Conservation (phyloP, 352 stramenopile genomes). For the Phytophthora capsici region DNA sequence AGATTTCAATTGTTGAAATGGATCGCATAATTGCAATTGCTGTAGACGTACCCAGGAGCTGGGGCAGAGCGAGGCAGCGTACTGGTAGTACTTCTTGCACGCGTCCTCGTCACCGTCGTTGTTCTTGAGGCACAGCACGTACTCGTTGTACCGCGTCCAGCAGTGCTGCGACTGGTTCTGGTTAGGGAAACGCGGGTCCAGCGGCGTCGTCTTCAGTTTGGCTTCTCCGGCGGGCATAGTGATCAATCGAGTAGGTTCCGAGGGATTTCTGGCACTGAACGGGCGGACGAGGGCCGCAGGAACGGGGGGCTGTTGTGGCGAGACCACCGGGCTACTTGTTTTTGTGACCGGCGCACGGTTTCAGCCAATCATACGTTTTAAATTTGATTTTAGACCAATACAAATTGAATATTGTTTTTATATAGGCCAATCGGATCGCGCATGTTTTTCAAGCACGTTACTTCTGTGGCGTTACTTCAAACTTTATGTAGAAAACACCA, state of each 20-base stretch:
- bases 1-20: constrained; percentile 3
- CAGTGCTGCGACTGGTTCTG: constrained; percentile 89
- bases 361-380: constrained; percentile 28
- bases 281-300: constrained; percentile 21
- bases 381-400: constrained; percentile 31
- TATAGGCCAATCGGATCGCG: constrained; percentile 11
- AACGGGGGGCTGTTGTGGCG: constrained; percentile 32
- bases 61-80: constrained; percentile 78
- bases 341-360: constrained; percentile 40
- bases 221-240: constrained; percentile 52
- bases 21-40: background rate
- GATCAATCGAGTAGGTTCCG: constrained; percentile 1
- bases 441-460: background rate
- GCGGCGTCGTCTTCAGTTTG: constrained; percentile 84
- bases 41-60: constrained; percentile 63
- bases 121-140: constrained; percentile 96
- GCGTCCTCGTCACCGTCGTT: constrained; percentile 94
- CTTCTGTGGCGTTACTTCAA: constrained; percentile 1
- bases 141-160: constrained; percentile 97
- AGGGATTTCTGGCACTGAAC: constrained; percentile 37
- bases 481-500: background rate
- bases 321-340: constrained; percentile 48
- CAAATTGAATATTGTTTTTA: too few species aligned
- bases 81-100: constrained; percentile 84
- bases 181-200: constrained; percentile 90